These are phyloP conservation scores for Hygrophila difformis DNA, from an alignment of 257 asterid species.

Conservation along the genomic window DNA sequence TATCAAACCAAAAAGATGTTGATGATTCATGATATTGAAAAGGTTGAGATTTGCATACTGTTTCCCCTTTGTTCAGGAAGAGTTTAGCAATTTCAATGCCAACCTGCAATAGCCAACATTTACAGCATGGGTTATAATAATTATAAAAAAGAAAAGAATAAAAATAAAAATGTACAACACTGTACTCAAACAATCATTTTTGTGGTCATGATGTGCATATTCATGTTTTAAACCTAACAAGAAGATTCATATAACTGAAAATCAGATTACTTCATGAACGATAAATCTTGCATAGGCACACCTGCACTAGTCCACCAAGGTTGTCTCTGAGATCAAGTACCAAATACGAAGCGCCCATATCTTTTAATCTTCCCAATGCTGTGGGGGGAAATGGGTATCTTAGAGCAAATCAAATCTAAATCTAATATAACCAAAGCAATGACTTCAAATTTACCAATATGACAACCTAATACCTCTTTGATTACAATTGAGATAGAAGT, in stretches of 20 bases:
- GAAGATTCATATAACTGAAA: too few species aligned
- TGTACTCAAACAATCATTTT: too few species aligned
- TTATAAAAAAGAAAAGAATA: too few species aligned
- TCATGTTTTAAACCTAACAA: too few species aligned
- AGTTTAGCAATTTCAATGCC: conserved; percentile 97
- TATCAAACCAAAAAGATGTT: background rate
- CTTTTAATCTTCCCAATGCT: conserved; percentile 86
- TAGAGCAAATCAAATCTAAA: conserved; percentile 5
- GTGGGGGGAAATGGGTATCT: conserved; percentile 15
- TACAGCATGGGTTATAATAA: conserved; percentile 18
- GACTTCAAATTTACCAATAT: background rate
- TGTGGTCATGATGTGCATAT: too few species aligned
- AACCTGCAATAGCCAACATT: conserved; percentile 59
- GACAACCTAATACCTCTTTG: background rate
- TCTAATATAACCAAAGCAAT: background rate
- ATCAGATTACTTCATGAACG: too few species aligned
- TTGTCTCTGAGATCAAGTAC: conserved; percentile 98
- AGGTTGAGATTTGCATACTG: conserved; percentile 40
- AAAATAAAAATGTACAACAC: too few species aligned
- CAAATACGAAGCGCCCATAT: conserved; percentile 81
- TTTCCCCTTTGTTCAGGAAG: conserved; percentile 79
- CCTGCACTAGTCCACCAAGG: conserved; percentile 99
- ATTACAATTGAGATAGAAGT: background rate
- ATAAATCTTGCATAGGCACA: conserved; percentile 16
- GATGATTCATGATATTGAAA: conserved; percentile 8